Evolutionary conservation across 768 basidiomycete genomes (phyloP), one percentile per base, ranked within the genome.

Genomic region (Daedaleopsis sinensis): DNA sequence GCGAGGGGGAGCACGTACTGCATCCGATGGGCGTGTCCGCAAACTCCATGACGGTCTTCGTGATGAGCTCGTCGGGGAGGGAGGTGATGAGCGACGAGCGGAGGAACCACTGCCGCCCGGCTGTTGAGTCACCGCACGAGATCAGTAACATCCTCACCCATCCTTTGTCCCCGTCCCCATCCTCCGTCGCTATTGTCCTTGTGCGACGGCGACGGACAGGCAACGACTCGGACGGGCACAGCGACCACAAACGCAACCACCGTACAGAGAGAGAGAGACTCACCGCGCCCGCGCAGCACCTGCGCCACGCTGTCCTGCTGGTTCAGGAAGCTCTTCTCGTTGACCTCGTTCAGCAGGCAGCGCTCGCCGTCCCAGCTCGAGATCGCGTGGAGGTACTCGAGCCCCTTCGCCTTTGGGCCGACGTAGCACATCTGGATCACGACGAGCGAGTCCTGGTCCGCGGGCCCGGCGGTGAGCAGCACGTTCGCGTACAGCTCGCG

Each of bases 301-400:
- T 96, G 93, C 13, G 93, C 93, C 10, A 96, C 88, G 60, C 93
- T 94, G 68, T 94, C 90, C 74, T 96, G 95, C 72, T 97, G 95
- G 69, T 87, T 84, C 64, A 93, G 75, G 74, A 95, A 96, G 52
- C 85, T 90, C 74, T 96, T 91, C 75, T 96, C 95, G 64, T 90
- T 80, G 5, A 97, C 92, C 72, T 96, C 95, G 66, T 95, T 94
- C 53, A 97, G 79, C 55, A 96, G 73, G 68, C 92, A 94, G 46
- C 81, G 78, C 68, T 93, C 95, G 51, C 94, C 94, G 48, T 91
- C 88, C 95, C 95, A 97, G 36, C 89, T 88, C 7, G 88, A 87
- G 65, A 96, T 88, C n/a, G 88, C 83, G 59, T 94, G 84, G 55
- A 92, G 86, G 65, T 92, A 92, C 70, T 88, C 87, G 2, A 87